Evolutionary conservation across 441 rosid species (phyloP).

Genomic region (Populus hybrid): DNA sequence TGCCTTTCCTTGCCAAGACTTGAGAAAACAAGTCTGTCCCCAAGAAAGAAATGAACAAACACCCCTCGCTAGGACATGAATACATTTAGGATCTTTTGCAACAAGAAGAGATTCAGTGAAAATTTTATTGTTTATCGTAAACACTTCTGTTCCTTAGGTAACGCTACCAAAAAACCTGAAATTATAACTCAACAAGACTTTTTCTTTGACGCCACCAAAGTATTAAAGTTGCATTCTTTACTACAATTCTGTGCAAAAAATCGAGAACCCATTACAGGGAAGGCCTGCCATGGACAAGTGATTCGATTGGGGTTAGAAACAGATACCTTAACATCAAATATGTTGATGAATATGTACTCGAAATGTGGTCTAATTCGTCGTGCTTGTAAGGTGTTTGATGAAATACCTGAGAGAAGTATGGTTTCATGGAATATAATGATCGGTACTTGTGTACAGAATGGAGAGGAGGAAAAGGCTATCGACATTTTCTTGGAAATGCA

Average conservation of each 20-base stretch:
- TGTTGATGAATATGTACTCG: slow-evolving; percentile 48
- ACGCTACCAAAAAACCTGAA: neutral
- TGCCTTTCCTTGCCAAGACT: neutral
- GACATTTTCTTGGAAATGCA: slow-evolving; percentile 47
- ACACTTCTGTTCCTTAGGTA: neutral
- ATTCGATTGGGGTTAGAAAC: slow-evolving; percentile 31
- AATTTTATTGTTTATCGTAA: neutral
- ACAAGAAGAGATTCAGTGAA: neutral
- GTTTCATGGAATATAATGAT: slow-evolving; percentile 84
- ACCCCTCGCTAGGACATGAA: neutral
- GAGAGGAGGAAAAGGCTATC: slow-evolving; percentile 45
- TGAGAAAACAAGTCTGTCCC: neutral
- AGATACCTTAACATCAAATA: slow-evolving; percentile 49
- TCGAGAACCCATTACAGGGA: slow-evolving; percentile 33
- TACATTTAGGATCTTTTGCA: neutral
- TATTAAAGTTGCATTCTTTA: slow-evolving; percentile 35
- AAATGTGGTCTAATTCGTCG: slow-evolving; percentile 41
- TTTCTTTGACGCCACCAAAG: neutral
- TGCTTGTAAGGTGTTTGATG: slow-evolving; percentile 71
- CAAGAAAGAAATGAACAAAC: neutral
- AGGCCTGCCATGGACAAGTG: slow-evolving; percentile 51
- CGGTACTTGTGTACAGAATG: slow-evolving; percentile 40
- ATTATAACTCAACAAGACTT: neutral
- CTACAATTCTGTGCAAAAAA: slow-evolving; percentile 48
- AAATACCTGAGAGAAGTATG: slow-evolving; percentile 56